Conservation (phyloP, 805 yeast genomes). For the Kodamaea lidongshanica region DNA sequence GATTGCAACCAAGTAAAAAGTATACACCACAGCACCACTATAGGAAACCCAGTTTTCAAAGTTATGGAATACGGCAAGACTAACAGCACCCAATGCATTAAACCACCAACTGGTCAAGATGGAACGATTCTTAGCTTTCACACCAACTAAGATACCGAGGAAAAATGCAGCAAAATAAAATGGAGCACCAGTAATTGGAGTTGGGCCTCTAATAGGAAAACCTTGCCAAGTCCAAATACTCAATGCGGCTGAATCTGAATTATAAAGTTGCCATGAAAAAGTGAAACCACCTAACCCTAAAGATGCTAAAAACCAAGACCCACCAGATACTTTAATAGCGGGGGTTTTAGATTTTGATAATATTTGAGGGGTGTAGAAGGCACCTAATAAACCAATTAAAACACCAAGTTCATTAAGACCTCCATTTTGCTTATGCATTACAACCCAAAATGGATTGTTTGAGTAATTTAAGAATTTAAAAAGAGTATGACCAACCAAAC, state of each 20-base stretch:
- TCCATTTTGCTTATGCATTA: constrained; percentile 78
- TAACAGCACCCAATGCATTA: constrained; percentile 39
- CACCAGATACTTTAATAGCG: constrained; percentile 20
- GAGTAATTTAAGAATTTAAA: constrained; percentile 72
- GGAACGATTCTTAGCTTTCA: constrained; percentile 19
- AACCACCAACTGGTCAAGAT: constrained; percentile 22
- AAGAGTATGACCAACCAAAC: constrained; percentile 67
- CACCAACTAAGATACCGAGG: constrained; percentile 39
- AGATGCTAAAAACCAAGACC: constrained; percentile 47
- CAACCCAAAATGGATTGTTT: constrained; percentile 95
- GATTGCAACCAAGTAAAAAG: constrained; percentile 56
- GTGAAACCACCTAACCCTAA: constrained; percentile 72
- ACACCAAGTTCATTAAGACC: constrained; percentile 77
- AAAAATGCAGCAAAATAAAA: constrained; percentile 55
- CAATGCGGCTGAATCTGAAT: constrained; percentile 79
- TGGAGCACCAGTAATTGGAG: constrained; percentile 80
- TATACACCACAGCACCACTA: constrained; percentile 60
- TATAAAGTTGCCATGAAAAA: constrained; percentile 64
- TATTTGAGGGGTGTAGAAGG: constrained; percentile 51
- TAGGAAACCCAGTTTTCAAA: constrained; percentile 68
- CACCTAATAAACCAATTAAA: constrained; percentile 54
- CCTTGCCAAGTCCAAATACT: constrained; percentile 98
- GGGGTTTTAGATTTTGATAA: constrained; percentile 11
- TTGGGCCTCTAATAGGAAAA: constrained; percentile 78
- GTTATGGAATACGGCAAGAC: constrained; percentile 45